phyloP scores from a whole-genome alignment of 305 asterid species.

The Ilex paraguariensis region DNA sequence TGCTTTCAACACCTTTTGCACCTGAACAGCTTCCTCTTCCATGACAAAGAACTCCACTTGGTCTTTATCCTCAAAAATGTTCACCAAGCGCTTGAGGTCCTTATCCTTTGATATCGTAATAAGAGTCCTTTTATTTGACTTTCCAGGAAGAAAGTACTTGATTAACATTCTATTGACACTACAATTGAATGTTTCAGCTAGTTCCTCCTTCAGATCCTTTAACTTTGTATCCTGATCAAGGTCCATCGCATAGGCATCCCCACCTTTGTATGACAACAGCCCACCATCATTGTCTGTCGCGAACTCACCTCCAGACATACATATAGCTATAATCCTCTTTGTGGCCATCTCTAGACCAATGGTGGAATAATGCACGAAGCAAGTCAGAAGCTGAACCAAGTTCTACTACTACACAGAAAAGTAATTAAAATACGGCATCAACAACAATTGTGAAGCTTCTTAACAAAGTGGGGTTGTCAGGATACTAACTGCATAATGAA shows the following conservation, averaged over 20 bases:
- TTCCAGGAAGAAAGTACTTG: constrained; percentile 2
- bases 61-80: neutral
- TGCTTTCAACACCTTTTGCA: neutral
- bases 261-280: neutral
- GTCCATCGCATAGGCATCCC: constrained; percentile 1
- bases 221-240: constrained; percentile 1
- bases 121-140: neutral
- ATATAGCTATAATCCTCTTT: constrained; percentile 1
- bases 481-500: neutral
- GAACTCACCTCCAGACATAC: neutral
- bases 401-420: neutral
- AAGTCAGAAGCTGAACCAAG: neutral
- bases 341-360: neutral
- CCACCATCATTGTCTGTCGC: constrained; percentile 1
- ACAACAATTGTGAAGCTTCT: neutral
- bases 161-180: neutral
- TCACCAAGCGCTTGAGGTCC: constrained; percentile 4
- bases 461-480: neutral
- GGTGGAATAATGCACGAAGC: neutral
- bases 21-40: neutral
- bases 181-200: neutral
- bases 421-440: neutral
- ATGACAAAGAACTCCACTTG: constrained; percentile 1
- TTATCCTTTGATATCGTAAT: neutral
- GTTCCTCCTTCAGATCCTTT: neutral